Evolutionary conservation across 75 land plant species (phyloP), one percentile per base, ranked within the genome.

Genomic region (Cunninghamia lanceolata): DNA sequence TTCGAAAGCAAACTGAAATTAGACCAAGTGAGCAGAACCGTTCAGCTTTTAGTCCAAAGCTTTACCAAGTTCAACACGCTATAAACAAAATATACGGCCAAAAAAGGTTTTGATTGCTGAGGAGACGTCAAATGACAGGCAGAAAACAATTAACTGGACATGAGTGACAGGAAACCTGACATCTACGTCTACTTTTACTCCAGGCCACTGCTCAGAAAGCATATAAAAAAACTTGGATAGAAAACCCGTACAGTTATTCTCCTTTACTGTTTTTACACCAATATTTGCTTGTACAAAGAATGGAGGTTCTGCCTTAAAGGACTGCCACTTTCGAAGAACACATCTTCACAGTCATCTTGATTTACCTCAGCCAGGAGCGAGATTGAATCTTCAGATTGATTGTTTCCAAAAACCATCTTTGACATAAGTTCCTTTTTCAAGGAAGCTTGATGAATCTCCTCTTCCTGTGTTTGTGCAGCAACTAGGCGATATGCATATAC

Each of bases 351-450:
- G 9, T 83, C 83, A 34, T 86, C 78, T 38, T 85, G 53, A 75
- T 91, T 89, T 7, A 92, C 89, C 82, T 87, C 85, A 43, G 86
- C 87, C 82, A 93, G 68, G 15, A 87, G 77, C 54, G 92, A 91
- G 25, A 82, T 85, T 8, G 78, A 52, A 50, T 85, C 16, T 5
- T 86, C 87, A 85, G 83, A 36, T 35, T 74, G 83, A 85, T 90
- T 88, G 32, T 76, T 89, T 90, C 94, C 94, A 85, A 94, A 94
- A 91, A 95, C 89, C 90, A 96, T 81, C 85, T 89, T 96, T 42
- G 96, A 91, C 30, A 94, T 93, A 50, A 92, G 81, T 85, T 97
- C 99, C 88, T 97, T 97, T 75, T 79, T 92, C 45, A 93, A 94
- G 54, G 98, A 90, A n/a, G 91, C 84, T 13, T 36, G 40, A 32